Conservation (phyloP, 2,329 filamentous ascomycete genomes). For the Cladosporium sp. region DNA sequence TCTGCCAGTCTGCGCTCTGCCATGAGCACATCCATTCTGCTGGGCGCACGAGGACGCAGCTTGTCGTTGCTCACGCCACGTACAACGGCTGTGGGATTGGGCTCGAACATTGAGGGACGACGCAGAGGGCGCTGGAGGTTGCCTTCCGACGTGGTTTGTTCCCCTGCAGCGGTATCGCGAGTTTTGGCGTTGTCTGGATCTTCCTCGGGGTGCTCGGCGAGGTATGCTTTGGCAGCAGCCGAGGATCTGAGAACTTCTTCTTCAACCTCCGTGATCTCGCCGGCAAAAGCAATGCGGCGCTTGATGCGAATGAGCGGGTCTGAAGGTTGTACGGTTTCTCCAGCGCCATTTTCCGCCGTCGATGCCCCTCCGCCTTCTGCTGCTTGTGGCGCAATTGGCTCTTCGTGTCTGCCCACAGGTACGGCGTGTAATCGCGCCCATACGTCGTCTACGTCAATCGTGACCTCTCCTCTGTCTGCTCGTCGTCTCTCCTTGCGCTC, state of each 20-base stretch:
- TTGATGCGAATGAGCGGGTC: slow-evolving; percentile 53
- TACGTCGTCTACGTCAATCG: slow-evolving; percentile 52
- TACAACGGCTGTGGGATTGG: slow-evolving; percentile 46
- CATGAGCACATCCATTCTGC: slow-evolving; percentile 28
- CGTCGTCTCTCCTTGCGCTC: slow-evolving; percentile 46
- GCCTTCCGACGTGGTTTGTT: slow-evolving; percentile 16
- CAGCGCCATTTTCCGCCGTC: background rate
- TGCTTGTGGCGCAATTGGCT: background rate
- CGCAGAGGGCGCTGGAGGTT: slow-evolving; percentile 38
- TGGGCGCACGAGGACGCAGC: slow-evolving; percentile 36
- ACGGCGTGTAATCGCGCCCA: slow-evolving; percentile 50
- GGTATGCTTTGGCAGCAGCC: slow-evolving; percentile 52
- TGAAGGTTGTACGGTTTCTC: slow-evolving; percentile 3
- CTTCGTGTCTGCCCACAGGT: slow-evolving; percentile 23
- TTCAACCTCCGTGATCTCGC: slow-evolving; percentile 51
- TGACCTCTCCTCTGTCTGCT: slow-evolving; percentile 43
- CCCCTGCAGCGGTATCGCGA: slow-evolving; percentile 13
- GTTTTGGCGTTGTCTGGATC: slow-evolving; percentile 24
- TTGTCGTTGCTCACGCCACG: slow-evolving; percentile 42
- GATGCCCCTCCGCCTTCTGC: slow-evolving; percentile 5
- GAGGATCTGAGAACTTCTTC: slow-evolving; percentile 51
- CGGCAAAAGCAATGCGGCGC: slow-evolving; percentile 55
- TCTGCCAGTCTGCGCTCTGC: slow-evolving; percentile 30
- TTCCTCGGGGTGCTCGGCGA: slow-evolving; percentile 38
- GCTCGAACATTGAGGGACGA: slow-evolving; percentile 48